Evolutionary conservation across 2,329 filamentous ascomycete species (phyloP).

Genomic region (Phoma herbarum): DNA sequence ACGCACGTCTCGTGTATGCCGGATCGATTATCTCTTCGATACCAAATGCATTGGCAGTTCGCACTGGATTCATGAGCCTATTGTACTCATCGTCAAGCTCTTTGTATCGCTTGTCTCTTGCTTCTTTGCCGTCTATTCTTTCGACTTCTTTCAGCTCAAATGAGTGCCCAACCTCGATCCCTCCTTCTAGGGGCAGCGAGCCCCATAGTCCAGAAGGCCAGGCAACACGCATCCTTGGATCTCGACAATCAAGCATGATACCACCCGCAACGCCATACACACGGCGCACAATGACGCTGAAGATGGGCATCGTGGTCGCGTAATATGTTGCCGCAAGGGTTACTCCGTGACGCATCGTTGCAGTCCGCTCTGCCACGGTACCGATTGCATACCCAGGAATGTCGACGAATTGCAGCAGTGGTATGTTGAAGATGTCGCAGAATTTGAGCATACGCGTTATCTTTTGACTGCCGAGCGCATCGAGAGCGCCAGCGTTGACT

Average conservation of each 20-base stretch:
- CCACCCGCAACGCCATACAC: conserved; percentile 71
- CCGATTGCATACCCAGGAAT: conserved; percentile 70
- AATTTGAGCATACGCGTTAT: conserved; percentile 68
- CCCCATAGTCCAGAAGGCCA: conserved; percentile 73
- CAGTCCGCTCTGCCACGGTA: conserved; percentile 68
- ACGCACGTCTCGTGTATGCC: conserved; percentile 64
- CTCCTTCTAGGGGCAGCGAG: conserved; percentile 68
- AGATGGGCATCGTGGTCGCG: conserved; percentile 69
- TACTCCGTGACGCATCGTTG: conserved; percentile 72
- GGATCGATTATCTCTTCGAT: conserved; percentile 73
- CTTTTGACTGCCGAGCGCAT: conserved; percentile 69
- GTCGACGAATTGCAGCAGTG: conserved; percentile 70
- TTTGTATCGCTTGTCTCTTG: conserved; percentile 59
- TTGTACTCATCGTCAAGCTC: conserved; percentile 68
- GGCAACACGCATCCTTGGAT: conserved; percentile 67
- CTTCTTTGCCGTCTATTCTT: conserved; percentile 60
- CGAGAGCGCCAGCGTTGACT: conserved; percentile 66
- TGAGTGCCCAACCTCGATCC: conserved; percentile 70
- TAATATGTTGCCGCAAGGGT: conserved; percentile 69
- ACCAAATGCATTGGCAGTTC: conserved; percentile 70
- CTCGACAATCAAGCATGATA: conserved; percentile 69
- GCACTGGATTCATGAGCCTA: conserved; percentile 70
- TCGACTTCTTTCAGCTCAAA: conserved; percentile 66
- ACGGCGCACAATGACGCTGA: conserved; percentile 68
- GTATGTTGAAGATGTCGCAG: conserved; percentile 71